phyloP scores from a whole-genome alignment of 495 filamentous ascomycete species.

The Penicillium goetzii region DNA sequence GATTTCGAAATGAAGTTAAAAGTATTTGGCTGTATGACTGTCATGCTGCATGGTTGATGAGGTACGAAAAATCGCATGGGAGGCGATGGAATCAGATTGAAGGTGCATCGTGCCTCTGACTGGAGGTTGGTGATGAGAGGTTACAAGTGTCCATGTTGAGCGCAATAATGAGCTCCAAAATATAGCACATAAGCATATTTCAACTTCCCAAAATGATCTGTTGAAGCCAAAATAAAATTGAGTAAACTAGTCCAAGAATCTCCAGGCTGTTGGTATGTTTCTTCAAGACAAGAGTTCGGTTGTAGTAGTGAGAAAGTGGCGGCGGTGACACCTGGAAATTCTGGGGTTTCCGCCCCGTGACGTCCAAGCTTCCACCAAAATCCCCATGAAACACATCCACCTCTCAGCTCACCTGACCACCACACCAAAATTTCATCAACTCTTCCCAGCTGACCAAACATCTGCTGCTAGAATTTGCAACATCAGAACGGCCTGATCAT shows the following conservation, averaged over 20 bases:
- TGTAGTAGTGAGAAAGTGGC: too few relatives aligned
- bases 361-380: conserved; percentile 9
- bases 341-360: conserved; percentile 7
- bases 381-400: conserved; percentile 3
- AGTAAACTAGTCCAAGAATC: neutral
- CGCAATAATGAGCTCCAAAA: neutral
- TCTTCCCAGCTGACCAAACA: neutral
- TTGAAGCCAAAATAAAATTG: neutral
- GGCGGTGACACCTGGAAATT: conserved; percentile 7
- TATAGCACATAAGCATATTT: neutral
- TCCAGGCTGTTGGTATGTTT: neutral
- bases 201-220: neutral
- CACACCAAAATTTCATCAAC: neutral
- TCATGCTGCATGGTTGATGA: neutral
- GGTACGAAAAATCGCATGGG: conserved; percentile 1
- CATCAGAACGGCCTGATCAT: conserved; percentile 5
- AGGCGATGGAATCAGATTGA: neutral
- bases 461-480: neutral
- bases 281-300: too few relatives aligned
- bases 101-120: neutral
- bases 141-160: conserved; percentile 2
- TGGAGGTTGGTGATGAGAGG: neutral
- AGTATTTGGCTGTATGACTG: neutral
- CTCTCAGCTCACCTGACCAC: neutral
- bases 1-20: neutral